phyloP scores from a whole-genome alignment of 805 yeast species.

The Candida tibetensis region DNA sequence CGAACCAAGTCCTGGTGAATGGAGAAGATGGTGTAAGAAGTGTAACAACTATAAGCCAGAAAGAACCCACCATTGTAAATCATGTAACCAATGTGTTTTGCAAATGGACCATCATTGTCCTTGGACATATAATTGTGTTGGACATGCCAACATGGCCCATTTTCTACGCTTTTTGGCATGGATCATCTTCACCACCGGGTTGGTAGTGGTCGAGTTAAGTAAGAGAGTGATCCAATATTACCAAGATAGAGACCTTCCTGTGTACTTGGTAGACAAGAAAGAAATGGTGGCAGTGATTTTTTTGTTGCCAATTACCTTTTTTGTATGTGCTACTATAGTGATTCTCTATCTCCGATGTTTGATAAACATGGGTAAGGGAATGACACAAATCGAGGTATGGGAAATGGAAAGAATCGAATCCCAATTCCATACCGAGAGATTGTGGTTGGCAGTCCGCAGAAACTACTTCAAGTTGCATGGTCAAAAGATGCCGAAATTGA shows the following conservation, averaged over 20 bases:
- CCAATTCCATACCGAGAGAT: slow-evolving; percentile 53
- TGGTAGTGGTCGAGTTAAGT: slow-evolving; percentile 42
- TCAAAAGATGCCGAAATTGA: slow-evolving; percentile 41
- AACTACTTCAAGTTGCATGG: slow-evolving; percentile 44
- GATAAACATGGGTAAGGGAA: slow-evolving; percentile 56
- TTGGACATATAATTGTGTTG: slow-evolving; percentile 92
- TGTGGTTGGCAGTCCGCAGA: slow-evolving; percentile 49
- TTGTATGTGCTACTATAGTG: slow-evolving; percentile 60
- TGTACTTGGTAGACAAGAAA: slow-evolving; percentile 48
- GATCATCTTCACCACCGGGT: slow-evolving; percentile 54
- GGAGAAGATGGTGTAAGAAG: slow-evolving; percentile 72
- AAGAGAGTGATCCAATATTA: slow-evolving; percentile 45
- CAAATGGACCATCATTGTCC: slow-evolving; percentile 94
- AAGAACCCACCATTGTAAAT: slow-evolving; percentile 81
- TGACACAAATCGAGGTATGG: slow-evolving; percentile 92
- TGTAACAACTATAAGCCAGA: slow-evolving; percentile 77
- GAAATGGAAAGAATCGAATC: slow-evolving; percentile 78
- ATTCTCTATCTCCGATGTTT: slow-evolving; percentile 62
- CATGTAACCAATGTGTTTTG: slow-evolving; percentile 71
- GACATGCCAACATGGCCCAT: slow-evolving; percentile 72
- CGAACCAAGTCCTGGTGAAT: slow-evolving; percentile 43
- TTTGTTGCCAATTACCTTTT: slow-evolving; percentile 50
- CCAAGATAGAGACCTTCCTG: slow-evolving; percentile 49
- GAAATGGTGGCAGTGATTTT: slow-evolving; percentile 57
- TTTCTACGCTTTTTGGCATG: slow-evolving; percentile 73